phyloP scores from a whole-genome alignment of 352 stramenopile genomes.

The Phytophthora cactorum region DNA sequence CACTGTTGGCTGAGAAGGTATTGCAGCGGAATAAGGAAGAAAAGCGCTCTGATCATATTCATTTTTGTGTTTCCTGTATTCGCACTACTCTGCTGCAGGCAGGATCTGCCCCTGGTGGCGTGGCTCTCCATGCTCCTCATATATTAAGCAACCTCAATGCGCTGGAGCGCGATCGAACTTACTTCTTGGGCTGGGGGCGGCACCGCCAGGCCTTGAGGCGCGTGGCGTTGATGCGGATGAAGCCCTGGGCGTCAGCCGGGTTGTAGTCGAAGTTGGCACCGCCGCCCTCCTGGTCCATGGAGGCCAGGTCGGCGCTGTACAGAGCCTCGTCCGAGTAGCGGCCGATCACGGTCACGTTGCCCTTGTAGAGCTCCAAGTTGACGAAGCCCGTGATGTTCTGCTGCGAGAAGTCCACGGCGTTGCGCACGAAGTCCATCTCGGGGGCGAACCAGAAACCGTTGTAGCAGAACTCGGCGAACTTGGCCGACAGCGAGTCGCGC shows the following conservation, averaged over 20 bases:
- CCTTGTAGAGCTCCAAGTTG: conserved; percentile 98
- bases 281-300: conserved; percentile 98
- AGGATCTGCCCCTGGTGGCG: neutral
- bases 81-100: conserved; percentile 20
- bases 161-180: conserved; percentile 28
- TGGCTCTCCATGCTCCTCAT: conserved; percentile 22
- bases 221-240: conserved; percentile 99
- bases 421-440: conserved; percentile 98
- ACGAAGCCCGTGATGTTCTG: conserved; percentile 95
- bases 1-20: no score
- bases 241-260: conserved; percentile 96
- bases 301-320: conserved; percentile 98
- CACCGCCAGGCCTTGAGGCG: conserved; percentile 95
- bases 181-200: conserved; percentile 56
- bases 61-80: conserved; percentile 34
- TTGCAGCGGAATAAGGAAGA: no score
- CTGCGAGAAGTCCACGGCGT: conserved; percentile 96
- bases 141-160: conserved; percentile 31
- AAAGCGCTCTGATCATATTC: conserved; percentile 28
- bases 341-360: conserved; percentile 95
- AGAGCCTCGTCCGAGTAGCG: conserved; percentile 93
- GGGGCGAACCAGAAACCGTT: conserved; percentile 99
- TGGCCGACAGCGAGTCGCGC: conserved; percentile 92
- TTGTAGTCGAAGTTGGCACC: conserved; percentile 98
- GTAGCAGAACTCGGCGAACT: conserved; percentile 98